Base-by-base conservation (phyloP, 306 rosid genomes). In the Pyrus betulifolia region DNA sequence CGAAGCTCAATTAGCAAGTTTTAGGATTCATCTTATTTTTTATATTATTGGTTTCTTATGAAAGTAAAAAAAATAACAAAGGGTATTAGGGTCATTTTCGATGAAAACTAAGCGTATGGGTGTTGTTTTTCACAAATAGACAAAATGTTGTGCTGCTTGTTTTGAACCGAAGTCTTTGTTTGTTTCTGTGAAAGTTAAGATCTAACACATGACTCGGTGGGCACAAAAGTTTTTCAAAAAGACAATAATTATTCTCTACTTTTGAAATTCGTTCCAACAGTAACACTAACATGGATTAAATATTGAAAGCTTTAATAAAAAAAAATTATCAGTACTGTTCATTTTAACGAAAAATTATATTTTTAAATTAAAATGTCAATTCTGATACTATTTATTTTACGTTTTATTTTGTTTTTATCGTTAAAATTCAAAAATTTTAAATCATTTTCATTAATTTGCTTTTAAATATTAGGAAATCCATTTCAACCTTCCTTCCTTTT, bases 111-210 rank as follows among this genome's bases (percentile, higher is more conserved):
- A 65, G 3, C 31, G 21, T 4, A 22, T 58, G 13, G 28, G 21
- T 51, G 67, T 18, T 13, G 27, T 11, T 61, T 70, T 40, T 1
- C 15, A 38, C 42, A 38, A 62, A 6, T 14, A 6, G 67, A 14
- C 22, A 4, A 58, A 22, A 25, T 74, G 83, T 33, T 70, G 46
- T 70, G 59, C 70, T 12, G 52, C 71, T 5, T 19, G 15, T n/a
- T 33, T 44, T 67, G 28, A 63, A 62, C 64, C 80, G 64, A 62
- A 28, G 63, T 51, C 49, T 38, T 80, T 75, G 84, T 70, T 23
- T 58, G 72, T 63, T 80, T 69, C 21, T 75, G 76, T 67, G 76
- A 11, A 62, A 49, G 80, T 61, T 80, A 52, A 61, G 80, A 80
- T 80, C 72, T 22, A n/a, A 51, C 71, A 35, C 72, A 52, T 62